Evolutionary conservation across 768 basidiomycete genomes (phyloP), one percentile per base, ranked within the genome.

Genomic region (Lanmaoa rubissima): DNA sequence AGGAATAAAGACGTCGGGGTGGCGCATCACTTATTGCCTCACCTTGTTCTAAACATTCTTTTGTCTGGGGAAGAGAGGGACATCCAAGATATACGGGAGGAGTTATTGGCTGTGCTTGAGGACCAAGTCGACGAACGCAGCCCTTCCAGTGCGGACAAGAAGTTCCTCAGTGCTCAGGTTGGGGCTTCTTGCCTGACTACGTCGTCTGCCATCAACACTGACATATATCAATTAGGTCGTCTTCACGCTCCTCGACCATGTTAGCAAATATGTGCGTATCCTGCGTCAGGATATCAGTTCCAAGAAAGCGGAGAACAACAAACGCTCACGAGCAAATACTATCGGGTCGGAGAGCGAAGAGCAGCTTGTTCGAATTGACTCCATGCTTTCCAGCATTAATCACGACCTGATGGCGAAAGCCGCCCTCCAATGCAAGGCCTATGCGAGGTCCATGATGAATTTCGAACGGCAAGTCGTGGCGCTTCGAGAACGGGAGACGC

Each of bases 101-200:
- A 99, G 68, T 80, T 98, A 38, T 70, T 89, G 31, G 78, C 83
- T 2, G 93, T 99, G 2, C 78, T 99, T 12, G 79, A 87, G 62
- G 96, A 98, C 66, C 95, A 98, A 66, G 86, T 97, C 19, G 75
- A 86, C 59, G 70, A 78, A 0, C 72, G 76, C 10, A 87, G 86
- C 44, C 61, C 61, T 10, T 84, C 86, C 8, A 79, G 82, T 3
- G 72, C 80, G 3, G 94, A 97, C 71, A 94, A 94, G 69, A 88
- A 88, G 58, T 74, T 92, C 4, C 81, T 97, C 32, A 93, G 94
- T 69, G 95, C 97, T n/a, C 95, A 98, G 80, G 96, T 95, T 67
- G 13, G 74, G 63, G 13, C 11, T 14, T 21, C 31, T 52, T 48
- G 4, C 10, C 9, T 10, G 28, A 28, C 7, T 17, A 1, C 26